Evolutionary conservation across 2,329 filamentous ascomycete genomes (phyloP).

Genomic region (Trichophyton schoenleinii): DNA sequence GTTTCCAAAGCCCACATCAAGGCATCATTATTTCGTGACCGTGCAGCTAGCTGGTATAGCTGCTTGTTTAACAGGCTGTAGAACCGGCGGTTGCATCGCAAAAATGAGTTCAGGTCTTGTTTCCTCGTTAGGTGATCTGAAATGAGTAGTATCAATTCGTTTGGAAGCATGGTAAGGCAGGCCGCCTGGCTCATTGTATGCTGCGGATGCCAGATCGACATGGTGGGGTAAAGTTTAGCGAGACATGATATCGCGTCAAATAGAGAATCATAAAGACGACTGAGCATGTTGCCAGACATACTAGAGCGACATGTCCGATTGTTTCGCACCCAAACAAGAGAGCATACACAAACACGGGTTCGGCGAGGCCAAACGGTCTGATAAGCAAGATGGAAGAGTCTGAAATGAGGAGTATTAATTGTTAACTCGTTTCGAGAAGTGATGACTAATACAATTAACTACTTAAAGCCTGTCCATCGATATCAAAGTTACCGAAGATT

Average conservation of each 20-base stretch:
- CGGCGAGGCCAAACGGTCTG: too few species aligned
- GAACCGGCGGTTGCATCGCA: not conserved
- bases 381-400: too few species aligned
- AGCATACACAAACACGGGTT: too few species aligned
- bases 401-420: too few species aligned
- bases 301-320: too few species aligned
- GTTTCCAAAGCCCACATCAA: not conserved
- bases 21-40: not conserved
- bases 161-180: constrained; percentile 7
- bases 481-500: too few species aligned
- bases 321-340: too few species aligned
- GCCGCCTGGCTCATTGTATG: constrained; percentile 3
- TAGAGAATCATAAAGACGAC: too few species aligned
- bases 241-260: not conserved
- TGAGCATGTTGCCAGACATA: too few species aligned
- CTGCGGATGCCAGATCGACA: not conserved
- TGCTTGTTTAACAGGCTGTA: not conserved
- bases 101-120: not conserved
- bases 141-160: constrained; percentile 5
- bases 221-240: not conserved
- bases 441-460: too few species aligned
- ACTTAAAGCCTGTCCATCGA: too few species aligned
- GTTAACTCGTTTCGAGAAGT: too few species aligned
- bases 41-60: not conserved
- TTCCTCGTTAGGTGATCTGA: not conserved